Percentiles rank a stretch among this genome's conserved stretches.
Conservation (phyloP, 768 basidiomycete genomes). For the Lactarius quietus region DNA sequence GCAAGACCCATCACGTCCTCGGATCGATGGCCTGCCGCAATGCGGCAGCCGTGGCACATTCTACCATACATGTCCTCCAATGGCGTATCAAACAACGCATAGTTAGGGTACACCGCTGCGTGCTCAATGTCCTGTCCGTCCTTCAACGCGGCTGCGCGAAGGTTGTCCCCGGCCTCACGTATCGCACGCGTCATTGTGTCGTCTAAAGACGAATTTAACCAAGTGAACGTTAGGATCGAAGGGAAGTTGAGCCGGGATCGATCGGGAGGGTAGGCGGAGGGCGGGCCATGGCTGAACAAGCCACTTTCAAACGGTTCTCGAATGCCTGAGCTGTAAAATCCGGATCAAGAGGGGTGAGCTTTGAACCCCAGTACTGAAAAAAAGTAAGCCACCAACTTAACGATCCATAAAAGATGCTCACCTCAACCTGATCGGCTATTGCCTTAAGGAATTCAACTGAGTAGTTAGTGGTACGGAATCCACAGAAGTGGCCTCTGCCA, state of each 20-base stretch:
- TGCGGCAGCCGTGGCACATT: too few relatives aligned
- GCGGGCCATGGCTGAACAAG: slow-evolving; percentile 34
- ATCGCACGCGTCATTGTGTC: neutral
- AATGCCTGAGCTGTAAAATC: slow-evolving; percentile 37
- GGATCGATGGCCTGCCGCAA: too few relatives aligned
- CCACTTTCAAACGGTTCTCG: slow-evolving; percentile 46
- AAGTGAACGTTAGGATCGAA: neutral
- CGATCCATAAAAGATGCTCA: neutral
- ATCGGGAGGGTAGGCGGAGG: slow-evolving; percentile 44
- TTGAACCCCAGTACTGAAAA: slow-evolving; percentile 42
- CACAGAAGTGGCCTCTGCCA: neutral
- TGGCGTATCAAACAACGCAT: too few relatives aligned
- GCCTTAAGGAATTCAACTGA: neutral
- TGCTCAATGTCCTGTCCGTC: too few relatives aligned
- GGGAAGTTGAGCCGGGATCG: neutral
- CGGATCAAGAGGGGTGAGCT: slow-evolving; percentile 34
- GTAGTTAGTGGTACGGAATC: neutral
- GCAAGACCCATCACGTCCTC: too few relatives aligned
- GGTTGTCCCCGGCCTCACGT: neutral
- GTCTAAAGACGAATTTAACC: neutral
- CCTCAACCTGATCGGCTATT: neutral
- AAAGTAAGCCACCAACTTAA: neutral
- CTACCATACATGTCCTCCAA: too few relatives aligned
- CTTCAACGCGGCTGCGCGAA: too few relatives aligned
- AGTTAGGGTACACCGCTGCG: too few relatives aligned